Evolutionary conservation across 1,284 basidiomycete species (phyloP).

Genomic region (Moesziomyces sp.): DNA sequence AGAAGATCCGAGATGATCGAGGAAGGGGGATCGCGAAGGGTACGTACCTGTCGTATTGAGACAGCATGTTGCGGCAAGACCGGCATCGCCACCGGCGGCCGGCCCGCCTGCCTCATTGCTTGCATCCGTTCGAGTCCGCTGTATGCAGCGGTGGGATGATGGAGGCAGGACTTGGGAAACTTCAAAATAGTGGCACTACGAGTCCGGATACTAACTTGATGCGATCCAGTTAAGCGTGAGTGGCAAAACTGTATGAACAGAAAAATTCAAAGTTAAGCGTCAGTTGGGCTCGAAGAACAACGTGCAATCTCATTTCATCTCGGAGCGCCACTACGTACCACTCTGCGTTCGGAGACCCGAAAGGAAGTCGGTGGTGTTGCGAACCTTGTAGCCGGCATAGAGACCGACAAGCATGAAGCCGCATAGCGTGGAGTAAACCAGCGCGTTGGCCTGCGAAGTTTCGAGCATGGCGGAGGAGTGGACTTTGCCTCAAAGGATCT

Average conservation of each 20-base stretch:
- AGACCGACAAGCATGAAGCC: constrained; percentile 66
- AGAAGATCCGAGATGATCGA: constrained; percentile 18
- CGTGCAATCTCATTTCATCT: background rate
- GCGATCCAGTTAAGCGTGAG: constrained; percentile 67
- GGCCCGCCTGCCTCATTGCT: constrained; percentile 5
- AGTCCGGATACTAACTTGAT: constrained; percentile 61
- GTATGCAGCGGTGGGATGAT: constrained; percentile 41
- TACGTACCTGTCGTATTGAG: constrained; percentile 24
- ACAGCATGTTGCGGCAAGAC: constrained; percentile 3
- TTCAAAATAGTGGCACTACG: constrained; percentile 17
- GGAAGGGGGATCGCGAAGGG: constrained; percentile 20
- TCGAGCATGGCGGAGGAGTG: constrained; percentile 39
- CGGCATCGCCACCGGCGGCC: background rate
- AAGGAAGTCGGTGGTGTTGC: constrained; percentile 63
- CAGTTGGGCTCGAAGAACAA: background rate
- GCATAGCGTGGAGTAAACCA: constrained; percentile 65
- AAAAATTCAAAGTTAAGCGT: background rate
- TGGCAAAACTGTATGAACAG: constrained; percentile 51
- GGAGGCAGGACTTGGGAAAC: constrained; percentile 9
- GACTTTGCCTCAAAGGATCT: background rate
- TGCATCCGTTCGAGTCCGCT: constrained; percentile 44
- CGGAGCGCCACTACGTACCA: constrained; percentile 39
- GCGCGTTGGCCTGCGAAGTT: constrained; percentile 58
- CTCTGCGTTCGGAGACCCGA: constrained; percentile 65
- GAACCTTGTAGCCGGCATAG: constrained; percentile 62